phyloP scores from a whole-genome alignment of 2,329 filamentous ascomycete species.

The Pochonia chlamydosporia region DNA sequence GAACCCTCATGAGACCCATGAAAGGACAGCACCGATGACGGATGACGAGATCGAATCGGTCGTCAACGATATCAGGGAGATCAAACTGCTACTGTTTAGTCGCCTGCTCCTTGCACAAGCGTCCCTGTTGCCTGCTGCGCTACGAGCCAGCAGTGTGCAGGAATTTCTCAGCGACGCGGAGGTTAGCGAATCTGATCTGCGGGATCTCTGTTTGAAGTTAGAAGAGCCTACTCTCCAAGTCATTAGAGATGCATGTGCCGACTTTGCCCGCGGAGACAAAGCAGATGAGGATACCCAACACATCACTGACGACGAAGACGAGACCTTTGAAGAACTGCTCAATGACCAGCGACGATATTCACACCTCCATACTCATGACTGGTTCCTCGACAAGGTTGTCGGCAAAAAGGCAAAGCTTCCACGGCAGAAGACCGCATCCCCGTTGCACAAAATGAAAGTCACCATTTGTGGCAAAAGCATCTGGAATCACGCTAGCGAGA shows the following conservation, averaged over 20 bases:
- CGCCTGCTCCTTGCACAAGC: slow-evolving; percentile 21
- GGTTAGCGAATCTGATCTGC: slow-evolving; percentile 18
- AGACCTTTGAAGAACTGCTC: slow-evolving; percentile 15
- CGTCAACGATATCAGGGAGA: slow-evolving; percentile 19
- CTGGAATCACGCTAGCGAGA: slow-evolving; percentile 23
- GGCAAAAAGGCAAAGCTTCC: background rate
- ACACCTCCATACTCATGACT: slow-evolving; percentile 17
- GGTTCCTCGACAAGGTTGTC: slow-evolving; percentile 13
- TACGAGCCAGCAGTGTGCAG: slow-evolving; percentile 17
- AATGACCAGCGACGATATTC: slow-evolving; percentile 10
- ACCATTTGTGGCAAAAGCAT: slow-evolving; percentile 20
- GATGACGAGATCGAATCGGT: slow-evolving; percentile 17
- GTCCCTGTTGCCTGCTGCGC: slow-evolving; percentile 18
- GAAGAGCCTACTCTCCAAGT: slow-evolving; percentile 19
- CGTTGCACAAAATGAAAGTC: slow-evolving; percentile 13
- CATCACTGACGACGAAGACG: slow-evolving; percentile 8
- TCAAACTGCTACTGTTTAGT: slow-evolving; percentile 22
- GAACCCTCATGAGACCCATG: slow-evolving; percentile 18
- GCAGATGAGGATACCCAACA: slow-evolving; percentile 9
- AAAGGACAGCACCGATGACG: slow-evolving; percentile 19
- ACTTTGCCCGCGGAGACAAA: slow-evolving; percentile 19
- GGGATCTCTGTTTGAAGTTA: slow-evolving; percentile 22
- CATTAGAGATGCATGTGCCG: slow-evolving; percentile 23
- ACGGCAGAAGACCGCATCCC: background rate
- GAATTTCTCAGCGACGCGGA: slow-evolving; percentile 20